phyloP scores from a whole-genome alignment of 1,284 basidiomycete species.

The Violaceomyces palustris region DNA sequence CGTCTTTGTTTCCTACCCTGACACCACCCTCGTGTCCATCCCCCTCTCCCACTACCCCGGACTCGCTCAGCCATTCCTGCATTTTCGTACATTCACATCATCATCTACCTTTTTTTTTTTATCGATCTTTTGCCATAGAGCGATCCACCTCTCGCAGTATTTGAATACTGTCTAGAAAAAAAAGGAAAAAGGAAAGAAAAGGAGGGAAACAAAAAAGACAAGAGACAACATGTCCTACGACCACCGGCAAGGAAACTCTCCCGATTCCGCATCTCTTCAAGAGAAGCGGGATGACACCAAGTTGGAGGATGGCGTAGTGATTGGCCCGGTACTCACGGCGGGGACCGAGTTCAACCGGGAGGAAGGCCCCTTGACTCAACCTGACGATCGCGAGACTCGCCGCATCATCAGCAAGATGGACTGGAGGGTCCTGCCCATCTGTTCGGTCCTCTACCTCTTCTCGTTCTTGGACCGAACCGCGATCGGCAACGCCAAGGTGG shows the following conservation, averaged over 20 bases:
- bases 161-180: no score
- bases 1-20: neutral
- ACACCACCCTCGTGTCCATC: no score
- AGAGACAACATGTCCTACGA: slow-evolving; percentile 8
- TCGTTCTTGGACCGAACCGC: slow-evolving; percentile 73
- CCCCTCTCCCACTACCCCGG: neutral
- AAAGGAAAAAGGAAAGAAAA: no score
- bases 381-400: slow-evolving; percentile 19
- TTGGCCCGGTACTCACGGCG: slow-evolving; percentile 23
- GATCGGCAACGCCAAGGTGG: slow-evolving; percentile 71
- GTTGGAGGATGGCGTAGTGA: slow-evolving; percentile 21
- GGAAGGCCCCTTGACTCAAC: slow-evolving; percentile 16
- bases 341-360: slow-evolving; percentile 18
- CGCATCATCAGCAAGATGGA: slow-evolving; percentile 31
- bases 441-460: slow-evolving; percentile 63
- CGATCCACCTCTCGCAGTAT: no score
- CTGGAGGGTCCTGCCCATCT: slow-evolving; percentile 37
- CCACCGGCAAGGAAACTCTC: slow-evolving; percentile 7
- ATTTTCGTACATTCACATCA: no score
- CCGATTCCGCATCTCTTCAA: slow-evolving; percentile 25
- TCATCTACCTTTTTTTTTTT: no score
- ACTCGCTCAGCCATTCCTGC: neutral
- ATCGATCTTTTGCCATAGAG: no score
- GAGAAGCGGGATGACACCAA: slow-evolving; percentile 29
- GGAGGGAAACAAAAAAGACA: no score